phyloP scores from a whole-genome alignment of 116 monocot species.

The Iris pallida region DNA sequence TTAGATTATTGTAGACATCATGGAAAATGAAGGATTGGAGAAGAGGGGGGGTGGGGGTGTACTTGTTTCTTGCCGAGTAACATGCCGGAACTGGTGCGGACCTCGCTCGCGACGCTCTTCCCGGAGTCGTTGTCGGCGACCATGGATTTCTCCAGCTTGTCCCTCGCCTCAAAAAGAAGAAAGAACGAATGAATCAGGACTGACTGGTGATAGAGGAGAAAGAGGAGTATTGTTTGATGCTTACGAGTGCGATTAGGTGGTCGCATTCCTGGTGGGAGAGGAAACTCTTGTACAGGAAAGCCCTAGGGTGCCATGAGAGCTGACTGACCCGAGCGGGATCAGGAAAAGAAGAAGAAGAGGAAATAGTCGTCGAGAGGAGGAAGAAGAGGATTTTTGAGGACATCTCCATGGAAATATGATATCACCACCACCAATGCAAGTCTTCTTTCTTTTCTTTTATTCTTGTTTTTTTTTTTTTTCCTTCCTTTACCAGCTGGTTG shows the following conservation, averaged over 20 bases:
- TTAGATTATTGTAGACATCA: too few species aligned
- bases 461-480: too few species aligned
- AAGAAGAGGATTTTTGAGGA: neutral
- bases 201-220: neutral
- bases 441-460: too few species aligned
- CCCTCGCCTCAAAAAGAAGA: constrained; percentile 41
- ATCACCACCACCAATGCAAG: too few species aligned
- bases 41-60: neutral
- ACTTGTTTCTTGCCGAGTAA: constrained; percentile 81
- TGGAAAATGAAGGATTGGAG: neutral
- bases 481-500: too few species aligned
- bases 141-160: constrained; percentile 74
- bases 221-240: neutral
- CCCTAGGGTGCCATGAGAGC: constrained; percentile 79
- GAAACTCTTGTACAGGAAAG: constrained; percentile 71
- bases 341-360: neutral
- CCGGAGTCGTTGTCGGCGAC: constrained; percentile 77
- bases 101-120: constrained; percentile 64
- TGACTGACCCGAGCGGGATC: constrained; percentile 67
- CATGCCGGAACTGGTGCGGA: constrained; percentile 90
- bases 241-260: constrained; percentile 56
- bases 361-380: constrained; percentile 8
- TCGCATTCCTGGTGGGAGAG: constrained; percentile 62
- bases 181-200: neutral
- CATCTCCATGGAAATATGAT: too few species aligned